Conservation (phyloP, 345 rosid genomes). For the Corymbia maculata region DNA sequence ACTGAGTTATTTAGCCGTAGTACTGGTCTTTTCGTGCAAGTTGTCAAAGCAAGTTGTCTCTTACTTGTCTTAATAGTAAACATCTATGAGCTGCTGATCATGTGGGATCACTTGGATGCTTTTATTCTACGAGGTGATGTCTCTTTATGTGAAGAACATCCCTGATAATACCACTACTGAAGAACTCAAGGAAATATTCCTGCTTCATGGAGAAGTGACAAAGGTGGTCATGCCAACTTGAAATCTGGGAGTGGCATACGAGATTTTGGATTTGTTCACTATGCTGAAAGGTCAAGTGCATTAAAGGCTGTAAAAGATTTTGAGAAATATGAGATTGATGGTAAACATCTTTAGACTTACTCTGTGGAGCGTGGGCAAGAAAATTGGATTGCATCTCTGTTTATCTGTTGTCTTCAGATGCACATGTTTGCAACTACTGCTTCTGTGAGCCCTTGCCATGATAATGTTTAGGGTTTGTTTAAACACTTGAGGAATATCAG, state of each 20-base stretch:
- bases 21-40: background rate
- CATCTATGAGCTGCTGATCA: background rate
- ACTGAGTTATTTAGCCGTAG: background rate
- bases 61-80: background rate
- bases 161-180: slow-evolving; percentile 80
- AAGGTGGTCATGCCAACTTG: slow-evolving; percentile 92
- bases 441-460: background rate
- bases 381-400: background rate
- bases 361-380: background rate
- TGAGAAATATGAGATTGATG: slow-evolving; percentile 83
- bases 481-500: background rate
- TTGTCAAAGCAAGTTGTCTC: background rate
- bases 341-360: slow-evolving; percentile 21
- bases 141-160: slow-evolving; percentile 82
- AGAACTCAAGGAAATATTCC: slow-evolving; percentile 74
- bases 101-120: slow-evolving; percentile 2
- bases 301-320: slow-evolving; percentile 79
- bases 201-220: slow-evolving; percentile 79
- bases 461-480: background rate
- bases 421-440: background rate
- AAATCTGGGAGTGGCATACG: slow-evolving; percentile 63
- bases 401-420: background rate
- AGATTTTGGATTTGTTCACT: slow-evolving; percentile 95
- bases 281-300: slow-evolving; percentile 92
- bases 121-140: slow-evolving; percentile 61